Conservation (phyloP, 2,329 filamentous ascomycete genomes). For the Rhinocladiella similis region DNA sequence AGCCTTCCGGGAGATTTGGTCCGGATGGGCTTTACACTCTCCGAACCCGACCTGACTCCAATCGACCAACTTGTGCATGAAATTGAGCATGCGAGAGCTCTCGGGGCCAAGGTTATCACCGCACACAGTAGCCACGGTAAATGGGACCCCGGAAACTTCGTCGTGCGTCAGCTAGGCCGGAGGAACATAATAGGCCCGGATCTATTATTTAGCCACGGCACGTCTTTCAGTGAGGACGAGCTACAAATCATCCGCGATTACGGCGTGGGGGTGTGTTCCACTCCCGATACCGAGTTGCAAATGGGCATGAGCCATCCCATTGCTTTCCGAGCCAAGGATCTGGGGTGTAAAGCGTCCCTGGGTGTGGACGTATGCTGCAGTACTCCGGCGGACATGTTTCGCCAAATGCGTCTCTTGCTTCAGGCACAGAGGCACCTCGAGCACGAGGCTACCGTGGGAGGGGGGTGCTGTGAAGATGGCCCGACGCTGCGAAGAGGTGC, state of each 20-base stretch:
- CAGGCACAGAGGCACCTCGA: conserved; percentile 28
- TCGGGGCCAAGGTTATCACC: conserved; percentile 7
- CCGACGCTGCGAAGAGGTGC: conserved; percentile 28
- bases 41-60: not conserved
- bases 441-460: conserved; percentile 7
- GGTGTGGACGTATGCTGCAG: conserved; percentile 34
- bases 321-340: conserved; percentile 27
- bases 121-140: conserved; percentile 3
- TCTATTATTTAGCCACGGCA: conserved; percentile 8
- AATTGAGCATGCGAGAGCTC: conserved; percentile 1
- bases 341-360: conserved; percentile 20
- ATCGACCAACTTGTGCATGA: not conserved
- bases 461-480: conserved; percentile 14
- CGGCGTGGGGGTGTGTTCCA: conserved; percentile 28
- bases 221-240: conserved; percentile 13
- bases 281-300: conserved; percentile 35
- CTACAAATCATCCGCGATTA: conserved; percentile 16
- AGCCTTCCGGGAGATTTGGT: not conserved
- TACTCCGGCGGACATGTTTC: conserved; percentile 31
- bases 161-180: not conserved
- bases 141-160: conserved; percentile 1
- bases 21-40: not conserved
- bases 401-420: conserved; percentile 32
- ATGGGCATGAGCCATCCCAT: conserved; percentile 34
- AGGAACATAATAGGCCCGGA: not conserved